Evolutionary conservation across 1,284 basidiomycete species (phyloP).

Genomic region (Wallemia mellicola): DNA sequence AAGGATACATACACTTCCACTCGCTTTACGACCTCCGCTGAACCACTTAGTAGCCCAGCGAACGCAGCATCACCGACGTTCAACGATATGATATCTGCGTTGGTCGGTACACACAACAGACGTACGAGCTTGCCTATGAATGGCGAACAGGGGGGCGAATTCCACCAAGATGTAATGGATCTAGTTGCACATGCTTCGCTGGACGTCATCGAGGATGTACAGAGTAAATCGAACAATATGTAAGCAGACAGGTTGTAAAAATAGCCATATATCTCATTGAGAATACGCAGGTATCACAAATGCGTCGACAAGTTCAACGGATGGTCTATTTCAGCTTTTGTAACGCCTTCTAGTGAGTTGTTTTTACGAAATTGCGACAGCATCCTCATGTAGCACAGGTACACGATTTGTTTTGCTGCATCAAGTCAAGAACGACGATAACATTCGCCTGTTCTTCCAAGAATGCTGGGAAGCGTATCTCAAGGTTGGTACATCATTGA

Average conservation of each 20-base stretch:
- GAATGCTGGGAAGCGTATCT: slow-evolving; percentile 87
- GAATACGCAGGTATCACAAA: slow-evolving; percentile 44
- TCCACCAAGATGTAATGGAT: slow-evolving; percentile 41
- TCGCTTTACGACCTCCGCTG: no score
- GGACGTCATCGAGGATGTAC: slow-evolving; percentile 68
- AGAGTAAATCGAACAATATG: slow-evolving; percentile 58
- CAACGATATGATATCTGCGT: background rate
- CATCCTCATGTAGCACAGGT: slow-evolving; percentile 21
- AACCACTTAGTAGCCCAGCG: no score
- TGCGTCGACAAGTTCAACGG: slow-evolving; percentile 85
- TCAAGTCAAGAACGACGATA: slow-evolving; percentile 82
- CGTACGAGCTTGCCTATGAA: background rate
- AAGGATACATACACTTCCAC: background rate
- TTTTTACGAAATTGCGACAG: background rate
- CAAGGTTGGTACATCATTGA: slow-evolving; percentile 28
- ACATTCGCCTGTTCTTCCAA: slow-evolving; percentile 59
- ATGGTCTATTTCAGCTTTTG: slow-evolving; percentile 79
- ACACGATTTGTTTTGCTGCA: slow-evolving; percentile 74
- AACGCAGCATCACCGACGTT: no score
- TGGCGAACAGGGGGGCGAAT: no score
- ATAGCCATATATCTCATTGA: background rate
- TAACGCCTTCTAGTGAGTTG: slow-evolving; percentile 61
- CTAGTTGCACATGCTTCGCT: slow-evolving; percentile 84
- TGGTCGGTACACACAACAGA: background rate
- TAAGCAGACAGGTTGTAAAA: slow-evolving; percentile 18